A percentile compares a stretch with the other conserved stretches of the same genome.
phyloP scores from a whole-genome alignment of 1,284 basidiomycete genomes.

The Trichosporon sp. region DNA sequence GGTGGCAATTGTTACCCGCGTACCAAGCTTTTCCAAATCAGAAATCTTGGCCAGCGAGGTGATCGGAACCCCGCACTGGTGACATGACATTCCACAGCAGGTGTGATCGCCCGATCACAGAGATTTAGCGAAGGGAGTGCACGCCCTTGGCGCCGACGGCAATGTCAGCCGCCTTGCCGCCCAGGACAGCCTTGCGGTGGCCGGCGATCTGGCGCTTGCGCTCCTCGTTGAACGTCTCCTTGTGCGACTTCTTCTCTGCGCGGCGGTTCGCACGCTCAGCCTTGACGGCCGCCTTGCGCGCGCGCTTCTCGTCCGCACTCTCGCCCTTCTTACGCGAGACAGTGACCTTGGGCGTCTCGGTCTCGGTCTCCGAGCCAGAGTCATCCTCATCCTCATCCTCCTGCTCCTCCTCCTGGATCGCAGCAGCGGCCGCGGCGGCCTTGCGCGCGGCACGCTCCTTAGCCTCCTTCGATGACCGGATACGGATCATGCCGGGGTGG shows the following conservation, averaged over 20 bases:
- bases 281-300: constrained; percentile 86
- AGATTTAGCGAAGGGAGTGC: constrained; percentile 41
- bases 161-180: constrained; percentile 55
- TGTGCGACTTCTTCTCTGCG: constrained; percentile 76
- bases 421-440: constrained; percentile 30
- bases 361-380: constrained; percentile 53
- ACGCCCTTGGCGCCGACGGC: constrained; percentile 40
- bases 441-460: constrained; percentile 38
- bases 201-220: constrained; percentile 69
- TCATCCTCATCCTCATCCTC: constrained; percentile 53
- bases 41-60: not conserved
- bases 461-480: constrained; percentile 61
- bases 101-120: constrained; percentile 12
- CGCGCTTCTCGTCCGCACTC: constrained; percentile 80
- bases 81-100: constrained; percentile 6
- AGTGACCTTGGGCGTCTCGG: constrained; percentile 49
- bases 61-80: not conserved
- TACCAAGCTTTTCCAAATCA: not conserved
- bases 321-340: constrained; percentile 76
- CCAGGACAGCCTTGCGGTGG: constrained; percentile 52
- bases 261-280: constrained; percentile 73
- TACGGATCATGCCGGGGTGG: constrained; percentile 80
- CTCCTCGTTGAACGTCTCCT: constrained; percentile 74
- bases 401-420: constrained; percentile 40
- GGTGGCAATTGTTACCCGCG: not conserved